These are phyloP conservation scores for Trametes versicolor DNA, from an alignment of 1,284 basidiomycete species.

Conservation along the genomic window DNA sequence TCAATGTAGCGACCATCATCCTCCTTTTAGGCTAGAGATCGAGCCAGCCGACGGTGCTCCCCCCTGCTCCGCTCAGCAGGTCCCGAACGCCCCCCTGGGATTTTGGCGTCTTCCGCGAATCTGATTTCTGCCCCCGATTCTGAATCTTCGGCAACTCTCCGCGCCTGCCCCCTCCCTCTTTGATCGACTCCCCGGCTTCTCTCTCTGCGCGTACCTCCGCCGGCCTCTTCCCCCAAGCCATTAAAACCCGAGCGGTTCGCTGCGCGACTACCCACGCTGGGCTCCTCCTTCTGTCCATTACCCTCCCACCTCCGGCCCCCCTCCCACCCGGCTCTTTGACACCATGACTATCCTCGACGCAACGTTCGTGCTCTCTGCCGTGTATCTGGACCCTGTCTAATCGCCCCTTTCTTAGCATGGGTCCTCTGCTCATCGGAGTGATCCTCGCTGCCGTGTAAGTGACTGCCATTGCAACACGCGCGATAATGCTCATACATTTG, in stretches of 20 bases:
- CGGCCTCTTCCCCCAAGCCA: neutral
- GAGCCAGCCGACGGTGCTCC: neutral
- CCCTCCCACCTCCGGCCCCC: constrained; percentile 3
- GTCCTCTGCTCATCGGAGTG: constrained; percentile 59
- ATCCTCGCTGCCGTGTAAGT: constrained; percentile 57
- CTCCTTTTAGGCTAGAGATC: neutral
- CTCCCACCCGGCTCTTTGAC: neutral
- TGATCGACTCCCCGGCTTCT: neutral
- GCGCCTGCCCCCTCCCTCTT: neutral
- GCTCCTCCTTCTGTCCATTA: neutral
- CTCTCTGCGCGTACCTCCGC: neutral
- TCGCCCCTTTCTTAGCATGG: constrained; percentile 45
- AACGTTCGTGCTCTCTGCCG: constrained; percentile 26
- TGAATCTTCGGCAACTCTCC: neutral
- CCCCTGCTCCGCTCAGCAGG: neutral
- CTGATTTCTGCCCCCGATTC: neutral
- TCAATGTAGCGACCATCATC: constrained; percentile 27
- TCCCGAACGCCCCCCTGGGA: neutral
- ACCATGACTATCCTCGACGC: constrained; percentile 31
- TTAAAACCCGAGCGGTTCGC: neutral
- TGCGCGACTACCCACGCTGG: constrained; percentile 8
- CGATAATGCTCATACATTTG: neutral
- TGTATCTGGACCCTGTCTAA: neutral
- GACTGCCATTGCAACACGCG: neutral
- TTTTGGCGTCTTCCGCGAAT: neutral